These are phyloP conservation scores for Lycium ferocissimum DNA, from an alignment of 257 asterid genomes.

Conservation along the genomic window DNA sequence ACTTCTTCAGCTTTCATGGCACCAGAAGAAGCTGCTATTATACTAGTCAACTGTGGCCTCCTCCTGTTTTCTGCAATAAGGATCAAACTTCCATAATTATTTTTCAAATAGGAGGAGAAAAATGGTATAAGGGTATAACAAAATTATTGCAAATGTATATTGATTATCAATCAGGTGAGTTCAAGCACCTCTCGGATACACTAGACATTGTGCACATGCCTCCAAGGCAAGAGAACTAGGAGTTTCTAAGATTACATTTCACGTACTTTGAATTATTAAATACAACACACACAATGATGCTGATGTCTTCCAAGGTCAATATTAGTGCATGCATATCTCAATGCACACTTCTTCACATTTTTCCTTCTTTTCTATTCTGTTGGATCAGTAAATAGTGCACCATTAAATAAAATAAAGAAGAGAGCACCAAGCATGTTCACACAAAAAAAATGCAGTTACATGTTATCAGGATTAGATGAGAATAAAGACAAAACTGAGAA, in stretches of 20 bases:
- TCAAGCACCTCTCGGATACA: neutral
- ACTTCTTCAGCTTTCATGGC: slow-evolving; percentile 93
- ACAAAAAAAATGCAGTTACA: neutral
- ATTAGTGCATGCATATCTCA: neutral
- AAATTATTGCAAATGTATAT: neutral
- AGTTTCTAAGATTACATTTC: neutral
- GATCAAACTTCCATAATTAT: neutral
- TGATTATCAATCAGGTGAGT: neutral
- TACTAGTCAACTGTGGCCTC: slow-evolving; percentile 75
- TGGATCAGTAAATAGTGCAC: neutral
- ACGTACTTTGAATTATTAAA: neutral
- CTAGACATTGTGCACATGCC: neutral
- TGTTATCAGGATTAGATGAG: neutral
- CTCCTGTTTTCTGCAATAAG: slow-evolving; percentile 72
- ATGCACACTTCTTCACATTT: neutral
- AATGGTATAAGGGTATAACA: neutral
- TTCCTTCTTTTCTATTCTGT: neutral
- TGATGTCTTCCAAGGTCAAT: neutral
- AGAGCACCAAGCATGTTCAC: neutral
- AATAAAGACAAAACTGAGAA: neutral
- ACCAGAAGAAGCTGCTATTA: slow-evolving; percentile 90
- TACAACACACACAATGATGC: neutral
- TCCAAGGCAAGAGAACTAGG: neutral
- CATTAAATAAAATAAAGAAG: neutral
- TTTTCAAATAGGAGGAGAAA: neutral